Conservation (phyloP, 1,139 yeast genomes). For the Suhomyces coccinellae region DNA sequence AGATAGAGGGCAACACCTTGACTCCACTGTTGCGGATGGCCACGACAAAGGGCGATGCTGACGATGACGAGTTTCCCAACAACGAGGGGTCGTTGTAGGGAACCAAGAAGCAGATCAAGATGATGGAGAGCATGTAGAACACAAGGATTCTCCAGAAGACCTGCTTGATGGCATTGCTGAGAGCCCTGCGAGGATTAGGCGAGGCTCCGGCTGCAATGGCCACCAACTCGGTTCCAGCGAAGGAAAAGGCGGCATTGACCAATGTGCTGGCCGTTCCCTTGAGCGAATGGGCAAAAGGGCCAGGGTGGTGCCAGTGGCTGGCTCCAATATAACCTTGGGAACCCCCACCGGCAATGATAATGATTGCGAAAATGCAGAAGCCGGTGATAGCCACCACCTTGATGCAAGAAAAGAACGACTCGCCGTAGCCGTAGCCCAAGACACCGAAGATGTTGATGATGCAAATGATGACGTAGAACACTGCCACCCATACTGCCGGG, state of each 20-base stretch:
- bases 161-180: slow-evolving; percentile 25
- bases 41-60: slow-evolving; percentile 21
- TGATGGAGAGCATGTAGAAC: slow-evolving; percentile 25
- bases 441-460: slow-evolving; percentile 22
- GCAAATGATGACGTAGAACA: slow-evolving; percentile 23
- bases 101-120: slow-evolving; percentile 23
- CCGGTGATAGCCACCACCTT: slow-evolving; percentile 25
- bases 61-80: slow-evolving; percentile 25
- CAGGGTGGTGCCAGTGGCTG: slow-evolving; percentile 22
- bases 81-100: slow-evolving; percentile 20
- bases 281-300: slow-evolving; percentile 24
- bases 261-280: slow-evolving; percentile 24
- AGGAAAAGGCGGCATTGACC: slow-evolving; percentile 25
- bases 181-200: slow-evolving; percentile 23
- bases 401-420: slow-evolving; percentile 21
- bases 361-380: slow-evolving; percentile 23
- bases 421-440: slow-evolving; percentile 22
- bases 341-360: slow-evolving; percentile 22
- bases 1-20: slow-evolving; percentile 32
- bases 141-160: slow-evolving; percentile 25
- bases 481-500: slow-evolving; percentile 24
- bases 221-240: slow-evolving; percentile 28
- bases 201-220: slow-evolving; percentile 27
- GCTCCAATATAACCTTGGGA: slow-evolving; percentile 23
- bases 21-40: slow-evolving; percentile 30